Conservation (phyloP, 2,329 filamentous ascomycete species). For the Cryphonectria parasitica region DNA sequence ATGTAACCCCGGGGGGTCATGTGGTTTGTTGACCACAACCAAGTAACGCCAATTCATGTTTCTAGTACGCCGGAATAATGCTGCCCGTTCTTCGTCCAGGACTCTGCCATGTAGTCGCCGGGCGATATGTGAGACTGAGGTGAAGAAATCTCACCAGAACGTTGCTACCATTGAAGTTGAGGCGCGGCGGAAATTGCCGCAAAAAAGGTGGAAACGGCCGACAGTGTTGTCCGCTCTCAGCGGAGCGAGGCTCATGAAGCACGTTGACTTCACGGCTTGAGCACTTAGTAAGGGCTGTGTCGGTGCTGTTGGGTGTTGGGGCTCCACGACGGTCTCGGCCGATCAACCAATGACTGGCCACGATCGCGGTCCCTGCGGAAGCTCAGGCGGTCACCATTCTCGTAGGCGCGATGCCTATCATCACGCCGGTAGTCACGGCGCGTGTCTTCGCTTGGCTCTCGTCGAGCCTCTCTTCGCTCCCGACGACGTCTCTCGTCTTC, state of each 20-base stretch:
- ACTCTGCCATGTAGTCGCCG: conserved; percentile 1
- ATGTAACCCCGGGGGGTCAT: conserved; percentile 26
- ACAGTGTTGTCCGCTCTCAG: not conserved
- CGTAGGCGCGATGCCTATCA: conserved; percentile 37
- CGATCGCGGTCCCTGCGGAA: conserved; percentile 37
- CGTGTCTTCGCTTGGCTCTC: conserved; percentile 32
- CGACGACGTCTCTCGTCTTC: conserved; percentile 40
- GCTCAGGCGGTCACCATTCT: conserved; percentile 39
- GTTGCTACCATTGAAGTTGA: not conserved
- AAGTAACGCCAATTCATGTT: conserved; percentile 27
- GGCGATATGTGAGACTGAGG: not conserved
- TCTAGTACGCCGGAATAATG: conserved; percentile 29
- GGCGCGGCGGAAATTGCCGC: not conserved
- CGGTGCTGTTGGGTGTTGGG: conserved; percentile 36
- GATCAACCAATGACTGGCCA: conserved; percentile 31
- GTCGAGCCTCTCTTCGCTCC: conserved; percentile 24
- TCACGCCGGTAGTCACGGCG: conserved; percentile 38
- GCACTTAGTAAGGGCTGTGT: conserved; percentile 37
- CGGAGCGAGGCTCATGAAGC: not conserved
- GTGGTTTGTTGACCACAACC: conserved; percentile 27
- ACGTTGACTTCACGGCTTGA: not conserved
- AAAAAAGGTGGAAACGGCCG: not conserved
- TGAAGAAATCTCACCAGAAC: not conserved
- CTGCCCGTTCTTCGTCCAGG: conserved; percentile 24
- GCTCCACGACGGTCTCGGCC: conserved; percentile 37